phyloP scores from a whole-genome alignment of 73 alveolate genomes.

The Paramecium tetraurelia region DNA sequence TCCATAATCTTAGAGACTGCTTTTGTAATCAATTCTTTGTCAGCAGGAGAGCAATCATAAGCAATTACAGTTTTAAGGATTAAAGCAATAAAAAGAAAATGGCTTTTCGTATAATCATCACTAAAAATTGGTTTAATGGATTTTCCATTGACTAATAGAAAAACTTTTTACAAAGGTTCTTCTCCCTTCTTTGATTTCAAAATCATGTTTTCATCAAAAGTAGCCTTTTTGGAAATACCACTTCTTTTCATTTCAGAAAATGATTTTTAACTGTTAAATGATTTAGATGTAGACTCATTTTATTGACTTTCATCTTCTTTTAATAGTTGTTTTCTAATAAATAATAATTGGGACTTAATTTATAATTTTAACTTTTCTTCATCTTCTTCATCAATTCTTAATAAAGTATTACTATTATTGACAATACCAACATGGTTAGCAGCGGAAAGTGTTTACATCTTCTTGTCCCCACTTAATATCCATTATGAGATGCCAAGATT shows the following conservation, averaged over 20 bases:
- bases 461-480: conserved; percentile 10
- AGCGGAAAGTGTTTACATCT: conserved; percentile 8
- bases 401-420: neutral
- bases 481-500: neutral
- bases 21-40: conserved; percentile 12
- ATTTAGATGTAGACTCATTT: neutral
- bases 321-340: conserved; percentile 27
- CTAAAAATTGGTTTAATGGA: neutral
- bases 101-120: conserved; percentile 31
- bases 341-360: neutral
- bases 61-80: conserved; percentile 10
- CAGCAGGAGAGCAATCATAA: conserved; percentile 32
- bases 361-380: conserved; percentile 32
- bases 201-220: conserved; percentile 21
- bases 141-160: neutral
- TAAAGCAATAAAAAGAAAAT: conserved; percentile 23
- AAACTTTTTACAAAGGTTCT: conserved; percentile 33
- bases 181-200: neutral
- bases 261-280: neutral
- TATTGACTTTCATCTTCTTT: conserved; percentile 1
- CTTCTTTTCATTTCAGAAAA: neutral
- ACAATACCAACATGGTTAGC: conserved; percentile 30
- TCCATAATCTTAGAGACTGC: neutral
- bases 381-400: conserved; percentile 27
- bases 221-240: neutral